Base-by-base conservation (phyloP, 192 early-diverging fungal genomes). In the Backusella mclennaniae region DNA sequence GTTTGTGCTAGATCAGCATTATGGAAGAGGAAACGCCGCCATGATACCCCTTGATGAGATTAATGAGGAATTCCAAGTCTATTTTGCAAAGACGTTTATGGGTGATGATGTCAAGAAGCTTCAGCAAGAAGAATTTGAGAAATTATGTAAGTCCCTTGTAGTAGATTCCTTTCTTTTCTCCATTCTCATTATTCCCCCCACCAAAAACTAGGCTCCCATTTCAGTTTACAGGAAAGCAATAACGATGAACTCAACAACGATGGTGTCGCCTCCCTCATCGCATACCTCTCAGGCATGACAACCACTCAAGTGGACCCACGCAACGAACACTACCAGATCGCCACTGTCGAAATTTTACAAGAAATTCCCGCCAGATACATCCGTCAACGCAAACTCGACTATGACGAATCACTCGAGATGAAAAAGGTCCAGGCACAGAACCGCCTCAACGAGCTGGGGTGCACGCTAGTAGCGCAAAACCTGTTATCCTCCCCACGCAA, bases 41-140 rank as follows among this genome's bases (percentile, higher is more conserved):
- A 38, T 44, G 17, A 56, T 46, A 23, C 41, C 41, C 6, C 46
- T 72, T 19, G 76, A 53, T 70, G 31, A 21, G 17, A 66, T 77
- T 5, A 77, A 77, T 35, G 29, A 36, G 14, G 71, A 77, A 35
- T 77, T 77, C 31, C 76, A 77, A 46, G 69, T 38, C 11, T 77
- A 72, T 77, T 42, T 77, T 39, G 35, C 41, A 3, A 35, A 69
- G 4, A 52, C 71, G 4, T 72, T 41, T 29, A 70, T 56, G 17
- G 52, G 71, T 31, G 44, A 66, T 21, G 59, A 70, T 72, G 70
- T 77, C 21, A 35, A 72, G 21, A 21, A 72, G 26, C 39, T 77
- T 3, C 76, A 77, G 19, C 38, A 72, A 77, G 70, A 77, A 46
- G 76, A 77, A 46, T 77, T 77, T 46, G 69, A 77, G 29, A 53